Conservation (phyloP, 257 asterid species). For the Nicotiana paniculata region DNA sequence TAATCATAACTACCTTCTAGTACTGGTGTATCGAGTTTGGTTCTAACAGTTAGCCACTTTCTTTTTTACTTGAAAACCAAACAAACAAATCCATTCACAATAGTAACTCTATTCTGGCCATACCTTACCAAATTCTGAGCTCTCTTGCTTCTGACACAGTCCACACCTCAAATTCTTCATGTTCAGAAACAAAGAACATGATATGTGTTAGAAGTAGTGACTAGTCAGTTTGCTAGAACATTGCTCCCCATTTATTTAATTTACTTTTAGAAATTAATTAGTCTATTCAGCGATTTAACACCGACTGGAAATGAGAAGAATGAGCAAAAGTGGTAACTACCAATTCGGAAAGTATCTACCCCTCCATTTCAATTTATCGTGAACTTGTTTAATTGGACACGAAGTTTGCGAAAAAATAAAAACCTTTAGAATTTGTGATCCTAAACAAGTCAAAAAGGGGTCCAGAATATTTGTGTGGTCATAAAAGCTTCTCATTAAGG, state of each 20-base stretch:
- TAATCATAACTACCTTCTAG: constrained; percentile 6
- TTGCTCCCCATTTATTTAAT: background rate
- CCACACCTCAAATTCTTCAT: background rate
- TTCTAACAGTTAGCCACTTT: constrained; percentile 13
- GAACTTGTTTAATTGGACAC: too few species aligned
- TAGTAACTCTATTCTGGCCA: background rate
- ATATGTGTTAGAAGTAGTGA: too few species aligned
- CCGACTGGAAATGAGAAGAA: background rate
- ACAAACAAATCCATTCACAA: constrained; percentile 3
- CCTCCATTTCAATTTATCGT: too few species aligned
- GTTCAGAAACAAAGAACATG: background rate
- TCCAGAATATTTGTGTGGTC: too few species aligned
- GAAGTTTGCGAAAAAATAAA: too few species aligned
- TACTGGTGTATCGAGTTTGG: constrained; percentile 13
- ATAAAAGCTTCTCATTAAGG: too few species aligned
- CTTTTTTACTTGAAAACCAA: constrained; percentile 16
- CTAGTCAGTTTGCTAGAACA: too few species aligned
- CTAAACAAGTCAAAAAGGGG: too few species aligned
- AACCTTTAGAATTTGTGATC: too few species aligned
- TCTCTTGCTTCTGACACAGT: constrained; percentile 17
- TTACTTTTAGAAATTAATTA: background rate
- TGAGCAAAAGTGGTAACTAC: background rate
- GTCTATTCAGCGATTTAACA: background rate
- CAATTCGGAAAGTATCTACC: background rate
- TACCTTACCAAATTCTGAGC: constrained; percentile 8